Evolutionary conservation across 2,329 filamentous ascomycete species (phyloP).

Genomic region (Diaporthe helianthi): DNA sequence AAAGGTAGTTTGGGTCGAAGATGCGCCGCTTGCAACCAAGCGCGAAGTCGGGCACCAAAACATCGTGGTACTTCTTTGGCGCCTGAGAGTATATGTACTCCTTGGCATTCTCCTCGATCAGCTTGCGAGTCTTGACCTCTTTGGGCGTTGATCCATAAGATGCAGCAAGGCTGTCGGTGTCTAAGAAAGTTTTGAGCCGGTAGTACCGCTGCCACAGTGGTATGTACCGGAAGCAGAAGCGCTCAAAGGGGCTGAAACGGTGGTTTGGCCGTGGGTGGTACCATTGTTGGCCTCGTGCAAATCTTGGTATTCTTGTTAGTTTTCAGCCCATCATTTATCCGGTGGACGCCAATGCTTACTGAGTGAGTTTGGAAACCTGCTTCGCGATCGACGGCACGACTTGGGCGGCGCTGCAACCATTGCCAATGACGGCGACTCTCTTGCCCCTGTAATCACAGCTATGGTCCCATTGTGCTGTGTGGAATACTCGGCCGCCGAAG

Average conservation of each 20-base stretch:
- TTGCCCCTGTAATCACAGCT: conserved; percentile 41
- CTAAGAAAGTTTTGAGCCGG: conserved; percentile 36
- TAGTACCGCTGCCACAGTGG: conserved; percentile 37
- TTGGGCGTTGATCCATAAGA: not conserved
- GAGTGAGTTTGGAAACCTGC: conserved; percentile 35
- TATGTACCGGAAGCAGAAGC: conserved; percentile 38
- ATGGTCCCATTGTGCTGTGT: conserved; percentile 46
- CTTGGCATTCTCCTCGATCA: conserved; percentile 23
- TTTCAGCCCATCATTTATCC: rapidly evolving
- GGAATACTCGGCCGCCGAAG: conserved; percentile 46
- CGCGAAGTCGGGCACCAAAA: conserved; percentile 43
- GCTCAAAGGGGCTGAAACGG: conserved; percentile 23
- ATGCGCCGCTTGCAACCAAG: conserved; percentile 47
- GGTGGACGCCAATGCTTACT: not conserved
- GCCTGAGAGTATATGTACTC: conserved; percentile 41
- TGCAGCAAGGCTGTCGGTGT: conserved; percentile 28
- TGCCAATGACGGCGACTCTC: conserved; percentile 47
- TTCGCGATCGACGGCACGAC: conserved; percentile 45
- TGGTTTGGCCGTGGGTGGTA: conserved; percentile 38
- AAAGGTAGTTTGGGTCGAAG: conserved; percentile 45
- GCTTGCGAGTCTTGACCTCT: not conserved
- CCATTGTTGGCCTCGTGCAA: conserved; percentile 35
- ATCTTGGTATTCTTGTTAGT: not conserved
- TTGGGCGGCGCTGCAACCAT: conserved; percentile 47
- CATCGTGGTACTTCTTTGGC: conserved; percentile 40